These are phyloP conservation scores for Aquilaria malaccensis DNA, from an alignment of 345 rosid species.

Conservation along the genomic window DNA sequence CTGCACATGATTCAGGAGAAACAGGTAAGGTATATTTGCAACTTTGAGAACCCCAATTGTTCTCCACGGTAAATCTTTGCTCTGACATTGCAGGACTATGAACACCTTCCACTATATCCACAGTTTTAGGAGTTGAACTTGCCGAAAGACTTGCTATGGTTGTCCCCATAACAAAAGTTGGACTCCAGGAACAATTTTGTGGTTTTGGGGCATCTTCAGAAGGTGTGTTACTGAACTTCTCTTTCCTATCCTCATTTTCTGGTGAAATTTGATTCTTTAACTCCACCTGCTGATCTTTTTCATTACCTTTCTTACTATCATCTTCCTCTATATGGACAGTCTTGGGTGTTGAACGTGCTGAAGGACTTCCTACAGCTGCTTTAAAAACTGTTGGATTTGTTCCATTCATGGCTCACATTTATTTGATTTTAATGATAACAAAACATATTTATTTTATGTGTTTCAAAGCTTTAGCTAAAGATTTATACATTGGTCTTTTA, in stretches of 20 bases:
- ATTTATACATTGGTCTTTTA: too few species aligned
- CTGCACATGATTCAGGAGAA: slow-evolving; percentile 29
- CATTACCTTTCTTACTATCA: neutral
- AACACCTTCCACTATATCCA: slow-evolving; percentile 25
- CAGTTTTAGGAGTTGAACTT: slow-evolving; percentile 36
- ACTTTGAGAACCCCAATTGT: slow-evolving; percentile 29
- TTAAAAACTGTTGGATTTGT: too few species aligned
- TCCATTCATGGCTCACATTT: too few species aligned
- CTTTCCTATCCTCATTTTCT: slow-evolving; percentile 28
- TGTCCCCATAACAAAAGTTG: slow-evolving; percentile 44
- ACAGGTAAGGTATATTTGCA: slow-evolving; percentile 30
- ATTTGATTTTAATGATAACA: too few species aligned
- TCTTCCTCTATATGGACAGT: too few species aligned
- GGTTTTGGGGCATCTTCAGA: slow-evolving; percentile 25
- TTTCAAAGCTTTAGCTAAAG: too few species aligned
- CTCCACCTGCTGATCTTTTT: slow-evolving; percentile 28
- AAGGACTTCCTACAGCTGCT: too few species aligned
- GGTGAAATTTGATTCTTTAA: slow-evolving; percentile 20
- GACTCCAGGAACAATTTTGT: slow-evolving; percentile 46
- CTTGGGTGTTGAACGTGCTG: too few species aligned
- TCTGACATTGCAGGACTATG: slow-evolving; percentile 30
- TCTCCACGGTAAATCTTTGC: slow-evolving; percentile 23
- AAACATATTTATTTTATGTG: too few species aligned
- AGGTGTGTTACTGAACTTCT: slow-evolving; percentile 21
- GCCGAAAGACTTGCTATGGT: slow-evolving; percentile 36